Percentiles rank a stretch among this genome's conserved stretches.
Conservation (phyloP, 2,329 filamentous ascomycete species). For the Xylaria sp. region DNA sequence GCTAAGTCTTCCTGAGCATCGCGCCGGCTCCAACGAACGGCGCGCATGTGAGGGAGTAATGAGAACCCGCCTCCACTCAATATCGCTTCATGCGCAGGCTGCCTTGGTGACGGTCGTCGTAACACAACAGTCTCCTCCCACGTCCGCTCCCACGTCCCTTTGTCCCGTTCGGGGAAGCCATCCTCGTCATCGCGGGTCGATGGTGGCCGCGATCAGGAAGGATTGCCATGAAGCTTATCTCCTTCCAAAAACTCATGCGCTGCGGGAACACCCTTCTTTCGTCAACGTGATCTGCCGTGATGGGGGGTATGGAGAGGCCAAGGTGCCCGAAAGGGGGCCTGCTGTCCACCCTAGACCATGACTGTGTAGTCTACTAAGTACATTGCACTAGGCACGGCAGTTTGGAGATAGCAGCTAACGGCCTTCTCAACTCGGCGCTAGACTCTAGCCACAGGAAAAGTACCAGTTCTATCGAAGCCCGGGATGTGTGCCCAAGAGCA, state of each 20-base stretch:
- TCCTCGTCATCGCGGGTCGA: slow-evolving; percentile 23
- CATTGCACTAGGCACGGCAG: slow-evolving; percentile 23
- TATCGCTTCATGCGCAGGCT: slow-evolving; percentile 18
- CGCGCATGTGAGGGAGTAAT: slow-evolving; percentile 10
- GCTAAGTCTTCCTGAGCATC: slow-evolving; percentile 6
- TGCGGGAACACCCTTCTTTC: slow-evolving; percentile 34
- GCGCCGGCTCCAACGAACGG: slow-evolving; percentile 9
- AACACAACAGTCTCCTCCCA: slow-evolving; percentile 11
- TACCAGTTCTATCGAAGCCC: slow-evolving; percentile 17
- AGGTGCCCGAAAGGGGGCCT: slow-evolving; percentile 22
- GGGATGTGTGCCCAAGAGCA: slow-evolving; percentile 13
- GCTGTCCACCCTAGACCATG: slow-evolving; percentile 22
- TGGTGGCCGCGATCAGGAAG: slow-evolving; percentile 20
- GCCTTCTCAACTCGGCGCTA: slow-evolving; percentile 37
- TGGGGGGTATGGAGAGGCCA: slow-evolving; percentile 27
- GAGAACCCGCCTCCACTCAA: slow-evolving; percentile 19
- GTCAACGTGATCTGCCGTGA: slow-evolving; percentile 35
- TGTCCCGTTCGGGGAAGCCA: slow-evolving; percentile 19
- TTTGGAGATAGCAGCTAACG: slow-evolving; percentile 24
- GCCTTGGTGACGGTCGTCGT: slow-evolving; percentile 16
- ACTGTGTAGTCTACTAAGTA: too few relatives aligned
- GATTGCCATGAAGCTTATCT: slow-evolving; percentile 24
- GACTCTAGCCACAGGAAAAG: slow-evolving; percentile 29
- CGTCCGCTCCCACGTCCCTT: not conserved
- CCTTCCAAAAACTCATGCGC: slow-evolving; percentile 26